Base-by-base conservation (phyloP, 163 green algal genomes). In the Chlorella variabilis region DNA sequence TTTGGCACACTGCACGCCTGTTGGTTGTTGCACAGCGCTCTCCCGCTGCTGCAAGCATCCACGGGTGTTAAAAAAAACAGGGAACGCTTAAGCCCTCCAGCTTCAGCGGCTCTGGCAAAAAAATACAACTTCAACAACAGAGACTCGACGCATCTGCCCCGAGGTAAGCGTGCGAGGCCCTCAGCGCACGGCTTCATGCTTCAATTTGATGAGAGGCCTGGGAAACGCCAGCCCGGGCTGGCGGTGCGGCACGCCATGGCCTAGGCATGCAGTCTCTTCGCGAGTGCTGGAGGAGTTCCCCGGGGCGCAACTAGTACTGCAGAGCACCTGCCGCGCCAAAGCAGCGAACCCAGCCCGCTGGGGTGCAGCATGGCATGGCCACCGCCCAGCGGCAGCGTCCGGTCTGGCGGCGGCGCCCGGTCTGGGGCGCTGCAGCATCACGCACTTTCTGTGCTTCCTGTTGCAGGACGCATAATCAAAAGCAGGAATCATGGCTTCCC, bases 401-500 rank as follows among this genome's bases (percentile, higher is more conserved):
- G 45, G 11, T 11, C 11, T 54, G 15, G 45, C 15, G 45, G 45
- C 15, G 45, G 45, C 45, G 23, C 20, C 54, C 23, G 20, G 23
- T 15, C 20, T n/a, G 54, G 23, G 23, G 18, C 23, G 23, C 54
- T 54, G 45, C 45, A 54, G 54, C 9, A 9, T 63, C 20, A 29
- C 54, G 9, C 8, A n/a, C 18, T 33, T 63, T 11, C 15, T 54
- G 45, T 23, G 45, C 45, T 23, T 15, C 45, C 45, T 54, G 11
- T 11, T 54, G 45, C 45, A 54, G 45, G 45, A n/a, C n/a, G n/a
- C 15, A 15, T 54, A 38, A 54, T 49, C 39, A 33, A 38, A 68
- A 59, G 27, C 51, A 66, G 67, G 2, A 68, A 82, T 65, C 70
- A 86, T 86, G 81, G 71, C 84, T 70, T n/a, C 85, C 77, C 34